Evolutionary conservation across 805 yeast genomes (phyloP), one percentile per base, ranked within the genome.

Genomic region (Maudiozyma saulgeensis): DNA sequence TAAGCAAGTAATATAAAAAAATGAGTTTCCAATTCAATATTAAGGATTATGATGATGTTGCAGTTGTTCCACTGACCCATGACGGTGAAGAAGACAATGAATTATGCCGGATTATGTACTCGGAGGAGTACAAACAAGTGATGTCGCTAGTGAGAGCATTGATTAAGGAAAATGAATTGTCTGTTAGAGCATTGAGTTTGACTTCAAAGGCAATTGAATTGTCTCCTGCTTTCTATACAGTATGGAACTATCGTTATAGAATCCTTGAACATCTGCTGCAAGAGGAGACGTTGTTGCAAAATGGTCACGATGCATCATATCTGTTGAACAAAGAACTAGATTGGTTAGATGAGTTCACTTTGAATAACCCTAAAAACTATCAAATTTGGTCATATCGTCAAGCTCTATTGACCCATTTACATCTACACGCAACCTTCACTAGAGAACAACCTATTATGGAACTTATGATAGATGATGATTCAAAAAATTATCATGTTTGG

Each of bases 321-420:
- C 28, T 45, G 15, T 47, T 72, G 23, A 57, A 68, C 13, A 68
- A 71, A 15, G 96, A 91, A 60, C 70, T 88, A 38, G 78, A 78
- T 38, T 88, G 96, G 96, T 75, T 88, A 53, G 93, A 87, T 58
- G 72, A 72, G 34, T 69, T 87, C 35, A 90, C 96, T 0, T 61
- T 84, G 45, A 81, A 76, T 12, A 84, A 85, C 63, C 84, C 90
- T 40, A 93, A 93, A 65, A 91, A 90, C 70, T 93, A 93, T 68
- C 99, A 93, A 66, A 84, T 91, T n/a, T 93, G 98, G 97, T 87
- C 90, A 58, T 90, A 91, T 61, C 77, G 97, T 49, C 90, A 84
- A 59, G 69, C 80, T 34, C 62, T 91, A 8, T 68, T 84, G 48
- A 35, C 46, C 2, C 73, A 73, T 41, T 49, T 63, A 50, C 60